Percentiles rank a stretch among this genome's conserved stretches.
These are phyloP conservation scores for Ganoderma meredithae DNA, from an alignment of 1,284 basidiomycete genomes.

Conservation along the genomic window DNA sequence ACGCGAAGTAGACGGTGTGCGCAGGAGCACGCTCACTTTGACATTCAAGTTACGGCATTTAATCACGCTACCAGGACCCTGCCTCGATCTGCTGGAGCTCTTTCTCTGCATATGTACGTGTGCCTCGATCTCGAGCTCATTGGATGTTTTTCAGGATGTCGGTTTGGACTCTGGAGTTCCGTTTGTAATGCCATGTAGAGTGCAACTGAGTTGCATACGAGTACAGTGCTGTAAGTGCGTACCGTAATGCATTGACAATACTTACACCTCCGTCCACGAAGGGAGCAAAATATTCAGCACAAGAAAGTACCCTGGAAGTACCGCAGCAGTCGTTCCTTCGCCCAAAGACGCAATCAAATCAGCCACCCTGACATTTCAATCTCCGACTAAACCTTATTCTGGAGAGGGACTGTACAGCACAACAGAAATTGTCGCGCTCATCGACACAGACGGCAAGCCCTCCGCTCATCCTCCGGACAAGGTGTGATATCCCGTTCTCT, in stretches of 20 bases:
- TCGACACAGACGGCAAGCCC: slow-evolving; percentile 32
- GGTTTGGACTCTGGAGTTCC: no score
- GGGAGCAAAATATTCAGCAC: no score
- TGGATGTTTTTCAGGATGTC: background rate
- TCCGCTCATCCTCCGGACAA: slow-evolving; percentile 32
- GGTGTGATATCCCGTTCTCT: slow-evolving; percentile 17
- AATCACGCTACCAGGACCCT: background rate
- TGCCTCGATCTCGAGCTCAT: background rate
- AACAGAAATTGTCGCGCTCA: slow-evolving; percentile 33
- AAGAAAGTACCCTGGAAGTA: no score
- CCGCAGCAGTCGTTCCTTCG: no score
- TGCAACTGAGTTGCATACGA: background rate
- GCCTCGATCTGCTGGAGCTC: no score
- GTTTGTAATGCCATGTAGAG: background rate
- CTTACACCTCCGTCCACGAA: no score
- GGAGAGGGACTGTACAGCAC: slow-evolving; percentile 31
- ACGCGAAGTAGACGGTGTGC: background rate
- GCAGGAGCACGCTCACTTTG: background rate
- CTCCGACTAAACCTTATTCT: slow-evolving; percentile 26
- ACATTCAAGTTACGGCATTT: background rate
- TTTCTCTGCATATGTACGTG: no score
- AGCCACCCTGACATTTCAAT: slow-evolving; percentile 11
- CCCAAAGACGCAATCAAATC: background rate
- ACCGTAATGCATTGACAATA: no score
- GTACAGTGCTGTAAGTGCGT: background rate